Conservation (phyloP, 352 stramenopile genomes). For the Globisporangium barbulae region DNA sequence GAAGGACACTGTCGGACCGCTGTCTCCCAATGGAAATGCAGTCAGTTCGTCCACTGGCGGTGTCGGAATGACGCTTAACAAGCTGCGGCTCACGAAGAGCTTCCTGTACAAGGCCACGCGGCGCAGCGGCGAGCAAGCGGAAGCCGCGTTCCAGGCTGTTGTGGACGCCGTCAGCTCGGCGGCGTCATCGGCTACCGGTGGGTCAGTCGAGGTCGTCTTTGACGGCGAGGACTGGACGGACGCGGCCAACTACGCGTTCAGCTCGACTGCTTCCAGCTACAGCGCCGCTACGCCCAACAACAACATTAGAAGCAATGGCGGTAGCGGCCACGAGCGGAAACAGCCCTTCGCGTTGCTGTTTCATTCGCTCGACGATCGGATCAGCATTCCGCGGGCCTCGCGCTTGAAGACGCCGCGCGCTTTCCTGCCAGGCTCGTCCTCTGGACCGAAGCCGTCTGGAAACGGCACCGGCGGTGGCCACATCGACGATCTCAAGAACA, state of each 20-base stretch:
- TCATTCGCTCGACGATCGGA: constrained; percentile 50
- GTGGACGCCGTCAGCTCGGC: constrained; percentile 58
- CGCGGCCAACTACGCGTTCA: constrained; percentile 19
- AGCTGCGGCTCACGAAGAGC: constrained; percentile 53
- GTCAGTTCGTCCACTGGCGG: constrained; percentile 10
- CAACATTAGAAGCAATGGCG: constrained; percentile 15
- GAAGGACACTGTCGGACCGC: constrained; percentile 23
- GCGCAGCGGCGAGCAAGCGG: constrained; percentile 59
- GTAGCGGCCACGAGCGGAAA: constrained; percentile 32
- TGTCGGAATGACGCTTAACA: constrained; percentile 43
- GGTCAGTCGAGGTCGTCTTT: constrained; percentile 33
- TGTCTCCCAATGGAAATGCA: constrained; percentile 14
- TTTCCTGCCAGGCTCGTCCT: constrained; percentile 25
- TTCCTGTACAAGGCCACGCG: constrained; percentile 72
- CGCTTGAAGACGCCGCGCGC: constrained; percentile 46
- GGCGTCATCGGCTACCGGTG: constrained; percentile 30
- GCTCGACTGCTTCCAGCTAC: constrained; percentile 1
- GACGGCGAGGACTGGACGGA: constrained; percentile 62
- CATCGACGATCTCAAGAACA: constrained; percentile 73
- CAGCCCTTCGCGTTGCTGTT: constrained; percentile 46
- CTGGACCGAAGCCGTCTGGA: constrained; percentile 8
- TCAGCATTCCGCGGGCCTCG: constrained; percentile 49
- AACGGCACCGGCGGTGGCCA: constrained; percentile 23
- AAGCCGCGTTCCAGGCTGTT: constrained; percentile 69
- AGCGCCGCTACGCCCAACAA: constrained; percentile 22